A percentile compares a stretch with the other conserved stretches of the same genome.
phyloP scores from a whole-genome alignment of 129 eudicot genomes.

The Cynara cardunculus region DNA sequence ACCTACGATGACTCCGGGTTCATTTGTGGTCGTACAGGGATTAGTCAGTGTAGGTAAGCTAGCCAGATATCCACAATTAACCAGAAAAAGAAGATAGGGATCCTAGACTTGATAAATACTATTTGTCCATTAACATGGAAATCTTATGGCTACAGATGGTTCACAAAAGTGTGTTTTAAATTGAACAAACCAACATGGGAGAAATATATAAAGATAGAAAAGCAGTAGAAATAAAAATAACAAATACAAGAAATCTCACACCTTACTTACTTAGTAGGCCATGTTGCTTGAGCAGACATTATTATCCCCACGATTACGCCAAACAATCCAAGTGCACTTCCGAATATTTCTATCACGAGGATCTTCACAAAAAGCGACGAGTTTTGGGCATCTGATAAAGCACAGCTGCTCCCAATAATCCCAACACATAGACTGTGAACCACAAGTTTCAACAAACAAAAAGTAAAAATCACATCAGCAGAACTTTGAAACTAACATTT shows the following conservation, averaged over 20 bases:
- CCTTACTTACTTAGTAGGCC: constrained; percentile 71
- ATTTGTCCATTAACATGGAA: constrained; percentile 12
- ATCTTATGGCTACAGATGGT: constrained; percentile 7
- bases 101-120: background rate
- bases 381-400: constrained; percentile 93
- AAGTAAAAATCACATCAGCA: background rate
- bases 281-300: constrained; percentile 98
- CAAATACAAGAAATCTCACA: constrained; percentile 14
- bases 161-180: constrained; percentile 8
- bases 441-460: background rate
- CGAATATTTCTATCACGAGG: constrained; percentile 89
- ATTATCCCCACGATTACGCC: constrained; percentile 98
- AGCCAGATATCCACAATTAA: background rate
- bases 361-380: constrained; percentile 94
- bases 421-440: constrained; percentile 79
- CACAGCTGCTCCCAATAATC: constrained; percentile 96
- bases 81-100: background rate
- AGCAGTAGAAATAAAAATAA: constrained; percentile 17
- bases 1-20: no score
- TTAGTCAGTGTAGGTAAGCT: no score
- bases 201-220: constrained; percentile 5
- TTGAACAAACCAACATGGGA: constrained; percentile 15
- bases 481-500: background rate
- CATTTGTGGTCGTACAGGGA: no score
- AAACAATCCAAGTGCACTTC: constrained; percentile 94